Evolutionary conservation across 306 rosid species (phyloP), one percentile per base, ranked within the genome.

Genomic region (Coriaria nepalensis): DNA sequence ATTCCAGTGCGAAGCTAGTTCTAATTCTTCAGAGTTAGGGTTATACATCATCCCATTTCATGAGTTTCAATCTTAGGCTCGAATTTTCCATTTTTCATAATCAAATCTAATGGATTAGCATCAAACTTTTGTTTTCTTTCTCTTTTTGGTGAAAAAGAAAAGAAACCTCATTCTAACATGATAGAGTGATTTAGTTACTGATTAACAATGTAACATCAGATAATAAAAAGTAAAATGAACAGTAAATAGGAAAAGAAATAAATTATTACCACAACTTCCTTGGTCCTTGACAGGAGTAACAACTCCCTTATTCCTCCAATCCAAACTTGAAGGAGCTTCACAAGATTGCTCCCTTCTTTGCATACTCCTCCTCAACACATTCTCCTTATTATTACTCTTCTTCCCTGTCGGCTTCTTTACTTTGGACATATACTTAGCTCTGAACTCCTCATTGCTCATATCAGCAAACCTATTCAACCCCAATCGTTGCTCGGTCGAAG

Each of bases 401-500:
- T 51, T 68, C 45, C 32, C 55, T 29, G 20, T 4, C 4, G 93
- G 95, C 54, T 51, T 71, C 73, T 68, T 76, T 63, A 81, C 55
- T 59, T 61, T 73, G 29, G 93, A 67, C 50, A 67, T 39, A 35
- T 64, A 71, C 10, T n/a, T 68, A 36, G 33, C 32, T 65, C 50
- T 78, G 62, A 81, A 86, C 72, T 78, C 87, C 52, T 75, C 85
- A 61, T 81, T 86, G 63, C 80, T 86, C 85, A 78, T 47, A 51
- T 81, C 85, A 15, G 85, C 95, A 69, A 81, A 86, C 62, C 67
- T 53, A 65, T 78, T 86, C 73, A 81, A 49, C 35, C 95, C 87
- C 29, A 85, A 59, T 6, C 62, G 65, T 51, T 64, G 73, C 0
- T 55, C 55, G 5, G 36, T 49, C 5, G 65, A 45, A 6, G 72